phyloP scores from a whole-genome alignment of 2,329 filamentous ascomycete species.

The Diaporthe citri region DNA sequence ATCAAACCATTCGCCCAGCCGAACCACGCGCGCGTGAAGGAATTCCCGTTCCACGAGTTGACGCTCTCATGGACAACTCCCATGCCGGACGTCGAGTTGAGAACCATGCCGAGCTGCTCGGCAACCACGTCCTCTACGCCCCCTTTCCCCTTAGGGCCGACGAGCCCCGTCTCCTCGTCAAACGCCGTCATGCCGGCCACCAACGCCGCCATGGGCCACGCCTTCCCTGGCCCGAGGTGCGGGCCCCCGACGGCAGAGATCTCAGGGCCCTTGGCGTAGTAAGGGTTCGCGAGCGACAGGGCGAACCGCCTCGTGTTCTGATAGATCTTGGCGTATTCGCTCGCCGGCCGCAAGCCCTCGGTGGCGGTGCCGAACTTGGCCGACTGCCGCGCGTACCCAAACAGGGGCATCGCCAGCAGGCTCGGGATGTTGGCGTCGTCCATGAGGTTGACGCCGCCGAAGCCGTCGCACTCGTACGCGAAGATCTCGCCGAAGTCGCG shows the following conservation, averaged over 20 bases:
- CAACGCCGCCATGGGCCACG: constrained; percentile 70
- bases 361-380: not conserved
- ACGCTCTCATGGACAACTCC: constrained; percentile 65
- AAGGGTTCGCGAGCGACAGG: constrained; percentile 81
- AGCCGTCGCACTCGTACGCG: constrained; percentile 83
- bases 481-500: constrained; percentile 77
- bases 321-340: constrained; percentile 74
- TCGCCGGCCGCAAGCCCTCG: constrained; percentile 34
- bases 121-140: constrained; percentile 48
- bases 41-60: constrained; percentile 54
- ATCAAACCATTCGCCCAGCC: constrained; percentile 59
- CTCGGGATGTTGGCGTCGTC: constrained; percentile 80
- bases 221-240: constrained; percentile 71
- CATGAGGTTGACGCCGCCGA: constrained; percentile 75
- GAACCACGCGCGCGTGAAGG: constrained; percentile 61
- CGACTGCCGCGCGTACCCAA: constrained; percentile 61
- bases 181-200: constrained; percentile 64
- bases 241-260: constrained; percentile 81
- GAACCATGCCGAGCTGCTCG: constrained; percentile 52
- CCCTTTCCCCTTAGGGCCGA: constrained; percentile 45
- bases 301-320: constrained; percentile 85
- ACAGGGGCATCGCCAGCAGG: constrained; percentile 73
- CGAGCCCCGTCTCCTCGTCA: constrained; percentile 44
- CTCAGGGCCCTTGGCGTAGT: constrained; percentile 75
- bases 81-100: constrained; percentile 55